A percentile compares a stretch with the other conserved stretches of the same genome.
Conservation (phyloP, 208 protist species). For the Trypanosoma brucei region DNA sequence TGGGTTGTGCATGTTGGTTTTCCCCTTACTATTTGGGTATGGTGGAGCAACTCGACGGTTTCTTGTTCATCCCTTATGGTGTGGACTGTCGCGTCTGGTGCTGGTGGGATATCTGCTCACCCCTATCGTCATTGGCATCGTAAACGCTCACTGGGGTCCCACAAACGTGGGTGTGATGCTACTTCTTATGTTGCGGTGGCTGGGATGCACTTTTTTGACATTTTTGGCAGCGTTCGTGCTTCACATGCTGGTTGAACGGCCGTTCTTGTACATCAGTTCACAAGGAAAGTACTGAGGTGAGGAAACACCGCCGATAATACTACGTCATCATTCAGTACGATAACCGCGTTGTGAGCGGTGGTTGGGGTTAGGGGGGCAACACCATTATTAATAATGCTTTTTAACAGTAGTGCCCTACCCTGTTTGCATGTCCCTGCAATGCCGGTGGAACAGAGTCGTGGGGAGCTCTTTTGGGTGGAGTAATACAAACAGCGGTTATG, state of each 20-base stretch:
- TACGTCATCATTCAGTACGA: no score
- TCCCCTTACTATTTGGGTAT: slow-evolving; percentile 31
- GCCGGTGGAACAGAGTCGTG: no score
- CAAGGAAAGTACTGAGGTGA: slow-evolving; percentile 19
- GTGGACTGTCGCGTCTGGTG: slow-evolving; percentile 22
- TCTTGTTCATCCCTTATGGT: slow-evolving; percentile 29
- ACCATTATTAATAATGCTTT: no score
- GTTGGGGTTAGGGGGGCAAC: no score
- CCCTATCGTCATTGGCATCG: slow-evolving; percentile 23
- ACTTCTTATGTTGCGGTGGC: slow-evolving; percentile 16
- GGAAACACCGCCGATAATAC: no score
- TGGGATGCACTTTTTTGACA: slow-evolving; percentile 12
- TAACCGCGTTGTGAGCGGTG: no score
- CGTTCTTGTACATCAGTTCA: slow-evolving; percentile 23
- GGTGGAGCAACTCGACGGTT: slow-evolving; percentile 20
- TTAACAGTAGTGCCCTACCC: no score
- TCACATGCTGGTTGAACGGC: slow-evolving; percentile 26
- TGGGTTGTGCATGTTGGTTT: slow-evolving; percentile 10
- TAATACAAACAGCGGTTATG: no score
- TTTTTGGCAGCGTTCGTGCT: slow-evolving; percentile 23
- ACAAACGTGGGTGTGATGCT: neutral
- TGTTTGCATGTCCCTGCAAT: no score
- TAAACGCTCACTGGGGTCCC: slow-evolving; percentile 5
- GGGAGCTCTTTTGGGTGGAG: no score
- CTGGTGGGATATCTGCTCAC: slow-evolving; percentile 20